Evolutionary conservation across 208 protist genomes (phyloP).

Genomic region (Leishmania amazonensis): DNA sequence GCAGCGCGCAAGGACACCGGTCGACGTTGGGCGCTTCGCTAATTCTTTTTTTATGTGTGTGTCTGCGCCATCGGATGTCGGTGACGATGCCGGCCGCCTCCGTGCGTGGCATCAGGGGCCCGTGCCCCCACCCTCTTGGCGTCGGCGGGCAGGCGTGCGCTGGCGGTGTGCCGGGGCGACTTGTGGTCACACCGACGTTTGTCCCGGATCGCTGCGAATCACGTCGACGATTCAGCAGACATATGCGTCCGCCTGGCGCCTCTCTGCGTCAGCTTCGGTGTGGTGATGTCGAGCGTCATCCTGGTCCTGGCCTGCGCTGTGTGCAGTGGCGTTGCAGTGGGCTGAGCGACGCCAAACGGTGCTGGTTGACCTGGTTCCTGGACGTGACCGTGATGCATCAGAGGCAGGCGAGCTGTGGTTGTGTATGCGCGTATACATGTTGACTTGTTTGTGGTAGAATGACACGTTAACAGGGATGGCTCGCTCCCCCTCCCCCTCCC

Average conservation of each 20-base stretch:
- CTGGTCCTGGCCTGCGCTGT: not conserved
- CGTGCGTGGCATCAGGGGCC: not conserved
- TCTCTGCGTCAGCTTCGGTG: not conserved
- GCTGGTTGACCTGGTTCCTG: not conserved
- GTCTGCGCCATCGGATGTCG: not conserved
- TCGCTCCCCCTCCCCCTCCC: not conserved
- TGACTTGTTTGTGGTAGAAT: not conserved
- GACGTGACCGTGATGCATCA: not conserved
- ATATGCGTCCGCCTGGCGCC: not conserved
- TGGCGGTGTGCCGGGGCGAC: not conserved
- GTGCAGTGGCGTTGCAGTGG: not conserved
- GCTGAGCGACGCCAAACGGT: not conserved
- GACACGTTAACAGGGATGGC: not conserved
- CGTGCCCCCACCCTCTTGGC: not conserved
- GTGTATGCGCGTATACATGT: not conserved
- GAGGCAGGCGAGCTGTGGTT: not conserved
- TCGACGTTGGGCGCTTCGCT: not conserved
- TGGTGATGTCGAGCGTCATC: not conserved
- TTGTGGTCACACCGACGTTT: not conserved
- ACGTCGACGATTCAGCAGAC: not conserved
- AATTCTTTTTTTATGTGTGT: not conserved
- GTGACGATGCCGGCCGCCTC: not conserved
- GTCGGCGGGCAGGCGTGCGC: not conserved
- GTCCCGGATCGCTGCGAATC: not conserved
- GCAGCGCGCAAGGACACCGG: not conserved